Conservation (phyloP, 192 early-diverging fungal genomes). For the Chytriomyces hyalinus region DNA sequence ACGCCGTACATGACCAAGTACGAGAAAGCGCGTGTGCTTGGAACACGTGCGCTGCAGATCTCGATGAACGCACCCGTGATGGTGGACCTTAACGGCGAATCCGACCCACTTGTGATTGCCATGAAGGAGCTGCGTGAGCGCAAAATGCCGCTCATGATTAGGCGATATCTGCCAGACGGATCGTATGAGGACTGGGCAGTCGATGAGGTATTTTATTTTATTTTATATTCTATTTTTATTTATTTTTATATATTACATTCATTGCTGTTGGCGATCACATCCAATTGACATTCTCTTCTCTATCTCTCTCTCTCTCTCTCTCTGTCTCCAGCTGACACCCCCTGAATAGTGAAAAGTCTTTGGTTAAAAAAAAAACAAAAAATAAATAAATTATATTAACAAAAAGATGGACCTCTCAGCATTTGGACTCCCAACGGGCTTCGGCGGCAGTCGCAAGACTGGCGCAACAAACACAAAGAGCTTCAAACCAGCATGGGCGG, state of each 20-base stretch:
- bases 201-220: conserved; percentile 72
- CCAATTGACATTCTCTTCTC: too few relatives aligned
- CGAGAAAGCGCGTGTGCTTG: conserved; percentile 69
- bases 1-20: conserved; percentile 99
- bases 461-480: not conserved
- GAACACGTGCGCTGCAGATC: conserved; percentile 92
- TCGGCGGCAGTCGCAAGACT: conserved; percentile 10
- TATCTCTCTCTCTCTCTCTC: too few relatives aligned
- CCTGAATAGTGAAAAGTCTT: too few relatives aligned
- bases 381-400: not conserved
- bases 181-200: conserved; percentile 95
- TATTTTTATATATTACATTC: too few relatives aligned
- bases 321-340: too few relatives aligned
- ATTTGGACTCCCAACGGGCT: not conserved
- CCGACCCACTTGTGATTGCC: conserved; percentile 92
- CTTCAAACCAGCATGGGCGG: conserved; percentile 7
- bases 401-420: conserved; percentile 3
- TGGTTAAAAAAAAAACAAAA: too few relatives aligned
- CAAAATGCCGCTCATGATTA: conserved; percentile 91
- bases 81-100: conserved; percentile 91
- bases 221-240: conserved; percentile 13
- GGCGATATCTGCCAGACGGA: conserved; percentile 91
- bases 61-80: conserved; percentile 99
- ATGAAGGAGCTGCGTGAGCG: conserved; percentile 91
- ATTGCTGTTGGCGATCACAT: too few relatives aligned